Evolutionary conservation across 2,329 filamentous ascomycete genomes (phyloP).

Genomic region (Calonectria montana): DNA sequence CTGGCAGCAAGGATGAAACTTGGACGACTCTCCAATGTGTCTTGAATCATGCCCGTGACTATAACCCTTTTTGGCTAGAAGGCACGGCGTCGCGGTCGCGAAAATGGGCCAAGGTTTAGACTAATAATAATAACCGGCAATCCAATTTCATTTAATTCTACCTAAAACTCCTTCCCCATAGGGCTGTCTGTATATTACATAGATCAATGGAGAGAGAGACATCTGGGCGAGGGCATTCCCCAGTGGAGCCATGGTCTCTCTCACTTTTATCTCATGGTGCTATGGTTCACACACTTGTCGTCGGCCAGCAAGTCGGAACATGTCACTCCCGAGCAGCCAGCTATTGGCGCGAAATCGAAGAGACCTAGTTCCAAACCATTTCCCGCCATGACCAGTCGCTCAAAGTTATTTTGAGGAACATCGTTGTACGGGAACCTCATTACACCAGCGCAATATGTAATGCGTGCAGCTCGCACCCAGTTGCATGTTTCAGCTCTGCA

Average conservation of each 20-base stretch:
- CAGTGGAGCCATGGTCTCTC: neutral
- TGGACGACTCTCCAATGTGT: neutral
- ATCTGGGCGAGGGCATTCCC: neutral
- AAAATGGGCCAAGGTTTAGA: neutral
- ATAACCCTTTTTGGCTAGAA: neutral
- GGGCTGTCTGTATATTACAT: neutral
- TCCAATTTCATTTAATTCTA: neutral
- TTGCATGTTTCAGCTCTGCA: neutral
- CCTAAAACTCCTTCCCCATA: neutral
- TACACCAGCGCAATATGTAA: neutral
- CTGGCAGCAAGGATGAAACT: neutral
- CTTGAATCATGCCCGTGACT: neutral
- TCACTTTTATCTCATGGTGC: neutral
- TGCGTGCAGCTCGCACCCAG: neutral
- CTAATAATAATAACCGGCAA: neutral
- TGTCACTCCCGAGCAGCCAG: neutral
- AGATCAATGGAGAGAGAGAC: neutral
- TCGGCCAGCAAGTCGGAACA: neutral
- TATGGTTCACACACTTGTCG: neutral
- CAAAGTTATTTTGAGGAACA: neutral
- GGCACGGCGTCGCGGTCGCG: neutral
- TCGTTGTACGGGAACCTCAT: neutral
- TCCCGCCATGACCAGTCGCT: neutral
- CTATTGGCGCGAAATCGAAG: neutral
- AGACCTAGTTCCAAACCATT: neutral